Base-by-base conservation (phyloP, 1,284 basidiomycete species). In the Phenoliferia sp. region DNA sequence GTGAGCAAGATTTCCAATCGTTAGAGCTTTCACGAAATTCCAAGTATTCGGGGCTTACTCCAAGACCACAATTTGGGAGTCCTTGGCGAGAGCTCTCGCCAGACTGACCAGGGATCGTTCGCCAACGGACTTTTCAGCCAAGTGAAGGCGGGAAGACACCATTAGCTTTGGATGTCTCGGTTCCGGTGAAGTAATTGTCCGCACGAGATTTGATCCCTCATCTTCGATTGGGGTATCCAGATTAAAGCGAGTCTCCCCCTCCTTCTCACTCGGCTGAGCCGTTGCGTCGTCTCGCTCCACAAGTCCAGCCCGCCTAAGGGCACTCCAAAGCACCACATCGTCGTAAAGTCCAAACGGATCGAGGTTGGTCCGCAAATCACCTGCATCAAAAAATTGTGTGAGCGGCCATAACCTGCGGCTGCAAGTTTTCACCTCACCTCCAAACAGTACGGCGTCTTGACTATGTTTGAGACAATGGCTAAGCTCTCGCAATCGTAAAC, bases 71-170 rank as follows among this genome's bases (percentile, higher is more conserved):
- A 92, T 84, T 74, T 85, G 87, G 15, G 87, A 84, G 74, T 90
- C 84, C 73, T 90, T 89, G 50, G 91, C 89, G 32, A 93, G 78
- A 0, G 91, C 91, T 32, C 91, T 83, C 9, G 90, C 90, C 50
- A 93, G 82, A 0, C 89, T 90, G 12, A 93, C 88, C 26, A 94
- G 80, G 2, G 88, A 90, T 10, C 90, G 85, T 84, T 92, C 77
- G 3, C 79, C 79, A 16, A 78, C 78, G 60, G 29, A 82, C 82
- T 32, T 93, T 94, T 77, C 94, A 93, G 68, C 89, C 88, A 69
- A 9, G n/a, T n/a, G 50, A 15, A 12, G n/a, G 50, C 7, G n/a
- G 50, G 10, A n/a, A n/a, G n/a, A n/a, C n/a, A n/a, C n/a, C n/a
- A n/a, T n/a, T n/a, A n/a, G n/a, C n/a, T n/a, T n/a, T n/a, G n/a